A percentile compares a stretch with the other conserved stretches of the same genome.
Conservation (phyloP, 2,329 filamentous ascomycete species). For the Bipolaris sorokiniana region DNA sequence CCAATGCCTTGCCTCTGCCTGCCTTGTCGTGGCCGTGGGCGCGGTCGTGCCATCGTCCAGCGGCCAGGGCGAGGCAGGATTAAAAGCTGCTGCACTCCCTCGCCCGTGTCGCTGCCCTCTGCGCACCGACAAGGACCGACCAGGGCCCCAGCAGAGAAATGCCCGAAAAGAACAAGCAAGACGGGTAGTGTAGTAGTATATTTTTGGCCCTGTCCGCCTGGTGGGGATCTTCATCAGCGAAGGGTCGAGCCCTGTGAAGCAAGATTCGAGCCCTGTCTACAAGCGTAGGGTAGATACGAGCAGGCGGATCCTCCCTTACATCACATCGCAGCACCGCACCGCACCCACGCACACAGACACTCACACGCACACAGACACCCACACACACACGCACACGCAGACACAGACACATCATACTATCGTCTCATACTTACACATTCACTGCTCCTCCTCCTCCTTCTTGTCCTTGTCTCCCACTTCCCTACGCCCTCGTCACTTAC, state of each 20-base stretch:
- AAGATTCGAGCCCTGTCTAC: slow-evolving; percentile 5
- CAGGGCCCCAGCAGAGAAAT: slow-evolving; percentile 8
- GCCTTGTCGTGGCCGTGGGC: not conserved
- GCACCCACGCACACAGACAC: not conserved
- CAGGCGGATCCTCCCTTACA: slow-evolving; percentile 15
- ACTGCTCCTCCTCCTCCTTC: slow-evolving; percentile 1
- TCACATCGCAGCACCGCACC: slow-evolving; percentile 2
- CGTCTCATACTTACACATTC: too few relatives aligned
- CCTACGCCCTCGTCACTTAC: not conserved
- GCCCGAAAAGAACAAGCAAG: slow-evolving; percentile 24
- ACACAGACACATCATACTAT: too few relatives aligned
- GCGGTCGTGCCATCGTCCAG: too few relatives aligned
- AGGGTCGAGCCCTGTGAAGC: slow-evolving; percentile 18
- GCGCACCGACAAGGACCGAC: slow-evolving; percentile 1
- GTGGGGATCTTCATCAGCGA: slow-evolving; percentile 22
- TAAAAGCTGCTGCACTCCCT: not conserved
- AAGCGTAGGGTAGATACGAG: not conserved
- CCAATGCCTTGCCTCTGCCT: slow-evolving; percentile 1
- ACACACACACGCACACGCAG: too few relatives aligned
- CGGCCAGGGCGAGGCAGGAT: not conserved
- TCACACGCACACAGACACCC: not conserved
- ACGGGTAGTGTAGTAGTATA: slow-evolving; percentile 14
- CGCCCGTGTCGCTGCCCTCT: not conserved
- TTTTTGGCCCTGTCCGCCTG: slow-evolving; percentile 29
- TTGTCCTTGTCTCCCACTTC: not conserved